Percentiles rank a stretch among this genome's conserved stretches.
phyloP scores from a whole-genome alignment of 2,329 filamentous ascomycete genomes.

The Pestalotiopsis sp. region DNA sequence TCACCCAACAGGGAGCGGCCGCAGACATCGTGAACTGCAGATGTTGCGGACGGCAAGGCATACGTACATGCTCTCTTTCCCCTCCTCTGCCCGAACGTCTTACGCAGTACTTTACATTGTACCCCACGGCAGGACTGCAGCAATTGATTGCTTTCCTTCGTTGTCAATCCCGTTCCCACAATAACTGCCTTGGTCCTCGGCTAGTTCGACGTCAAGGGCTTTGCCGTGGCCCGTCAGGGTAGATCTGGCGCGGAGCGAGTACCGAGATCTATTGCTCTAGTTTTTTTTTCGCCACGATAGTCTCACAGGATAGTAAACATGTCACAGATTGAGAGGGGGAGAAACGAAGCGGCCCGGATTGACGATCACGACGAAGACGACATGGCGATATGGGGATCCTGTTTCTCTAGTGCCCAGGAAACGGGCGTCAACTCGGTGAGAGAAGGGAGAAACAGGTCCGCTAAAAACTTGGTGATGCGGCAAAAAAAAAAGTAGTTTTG shows the following conservation, averaged over 20 bases:
- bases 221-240: background rate
- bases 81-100: too few relatives aligned
- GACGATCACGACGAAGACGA: too few relatives aligned
- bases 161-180: background rate
- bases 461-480: background rate
- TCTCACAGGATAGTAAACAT: background rate
- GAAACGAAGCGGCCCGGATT: background rate
- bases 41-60: too few relatives aligned
- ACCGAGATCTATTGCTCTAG: background rate
- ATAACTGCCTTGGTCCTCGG: background rate
- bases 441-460: background rate
- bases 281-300: background rate
- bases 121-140: too few relatives aligned
- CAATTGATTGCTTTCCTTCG: background rate
- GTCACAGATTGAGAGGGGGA: background rate
- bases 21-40: too few relatives aligned
- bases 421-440: background rate
- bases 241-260: background rate
- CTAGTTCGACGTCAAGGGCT: background rate
- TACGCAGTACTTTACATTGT: too few relatives aligned
- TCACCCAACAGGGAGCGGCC: too few relatives aligned
- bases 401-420: background rate
- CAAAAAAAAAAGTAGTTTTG: background rate
- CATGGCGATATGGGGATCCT: background rate
- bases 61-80: too few relatives aligned